Evolutionary conservation across 2,329 filamentous ascomycete species (phyloP), one percentile per base, ranked within the genome.

Genomic region (Aspergillus pseudoglaucus): DNA sequence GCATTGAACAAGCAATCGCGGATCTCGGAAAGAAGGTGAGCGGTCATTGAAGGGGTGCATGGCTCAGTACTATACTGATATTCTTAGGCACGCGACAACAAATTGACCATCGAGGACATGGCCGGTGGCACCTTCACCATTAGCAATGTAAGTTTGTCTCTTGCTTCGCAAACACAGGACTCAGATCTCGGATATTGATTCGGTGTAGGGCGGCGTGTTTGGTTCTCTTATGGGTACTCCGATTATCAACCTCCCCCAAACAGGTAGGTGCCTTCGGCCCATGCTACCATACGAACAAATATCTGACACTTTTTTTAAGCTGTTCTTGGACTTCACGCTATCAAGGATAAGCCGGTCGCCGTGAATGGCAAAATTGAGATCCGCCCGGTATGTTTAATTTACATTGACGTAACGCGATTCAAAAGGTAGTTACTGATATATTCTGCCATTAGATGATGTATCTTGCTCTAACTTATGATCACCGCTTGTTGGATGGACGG

Each of bases 101-200:
- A 97, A 75, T 81, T 98, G 57, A 97, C 93, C 2, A 96, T 98
- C 61, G 93, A 98, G 75, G 93, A 98, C 67, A 96, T 98, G 90
- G 93, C 93, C 51, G 93, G 93, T 51, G 93, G 93, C 55, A 96
- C 91, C 32, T 98, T 96, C 72, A 97, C 93, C 52, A 96, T 96
- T 75, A 93, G 87, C 78, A 97, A 96, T 68, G 87, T 75, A 54
- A 61, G 71, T 59, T 17, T 41, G 18, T 6, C 30, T 35, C 22
- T 7, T 35, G 35, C 18, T 23, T 38, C 30, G 6, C 3, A 23
- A 42, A 27, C 8, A 23, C 8, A 6, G 9, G 42, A 9, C 20
- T 46, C 35, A 10, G 30, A 12, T 20, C 20, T 46, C 35, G 14
- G 30, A 12, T 20, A 33, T 49, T 43, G 42, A 22, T 14, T 38